Base-by-base conservation (phyloP, 345 rosid genomes). In the Theobroma cacao region DNA sequence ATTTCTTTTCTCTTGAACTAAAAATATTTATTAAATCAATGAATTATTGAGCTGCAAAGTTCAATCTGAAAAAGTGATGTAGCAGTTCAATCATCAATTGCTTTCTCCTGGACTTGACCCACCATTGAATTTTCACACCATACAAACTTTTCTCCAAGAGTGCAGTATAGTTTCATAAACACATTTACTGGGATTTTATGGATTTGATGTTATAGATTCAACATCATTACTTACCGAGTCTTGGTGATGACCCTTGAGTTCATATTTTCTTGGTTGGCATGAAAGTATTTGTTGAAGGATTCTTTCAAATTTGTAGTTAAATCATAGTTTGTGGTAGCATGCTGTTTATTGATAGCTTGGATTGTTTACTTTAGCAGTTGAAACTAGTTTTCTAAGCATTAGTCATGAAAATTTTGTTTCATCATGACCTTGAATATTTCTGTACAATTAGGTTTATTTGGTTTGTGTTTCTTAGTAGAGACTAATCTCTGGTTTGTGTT, bases 401-500 rank as follows among this genome's bases (percentile, higher is more conserved):
- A 41, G 22, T 66, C 50, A 3, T 0, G 22, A 69, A 66, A 30
- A 69, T 31, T 31, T 33, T n/a, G 22, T 15, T 31, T 62, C 40
- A 14, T 62, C 22, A 7, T 0, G 7, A 62, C 2, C 67, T 31
- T 62, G 22, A 62, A 18, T 61, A 26, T 43, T 69, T 69, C 56
- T 3, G 13, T 28, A 7, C 5, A 28, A 47, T 45, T 26, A 69
- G 53, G n/a, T 43, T 68, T 43, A 7, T 10, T 7, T 24, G 74
- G 74, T 45, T 61, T 28, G 22, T 69, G 24, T 69, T 45, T 45
- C 31, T 15, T 28, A 1, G 7, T 45, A 17, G 24, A 8, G 7
- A n/a, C n/a, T n/a, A n/a, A n/a, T n/a, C n/a, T n/a, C n/a, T 24
- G 74, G 74, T 45, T 61, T 28, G 22, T 69, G 24, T 69, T 45